A percentile compares a stretch with the other conserved stretches of the same genome.
Conservation (phyloP, 2,329 filamentous ascomycete genomes). For the Neonectria hederae region DNA sequence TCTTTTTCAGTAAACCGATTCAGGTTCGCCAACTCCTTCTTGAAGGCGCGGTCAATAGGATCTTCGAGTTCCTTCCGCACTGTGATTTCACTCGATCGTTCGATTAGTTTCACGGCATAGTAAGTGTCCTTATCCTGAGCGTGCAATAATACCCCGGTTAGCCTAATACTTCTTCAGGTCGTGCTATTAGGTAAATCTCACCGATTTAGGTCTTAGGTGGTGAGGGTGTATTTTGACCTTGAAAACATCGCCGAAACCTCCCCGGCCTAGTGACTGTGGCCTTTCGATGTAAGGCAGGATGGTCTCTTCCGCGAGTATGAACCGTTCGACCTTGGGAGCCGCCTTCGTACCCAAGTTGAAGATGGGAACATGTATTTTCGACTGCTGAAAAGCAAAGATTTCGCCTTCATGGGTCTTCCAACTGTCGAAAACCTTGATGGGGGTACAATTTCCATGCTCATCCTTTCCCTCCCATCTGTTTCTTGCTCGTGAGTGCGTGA, state of each 20-base stretch:
- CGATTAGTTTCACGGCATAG: background rate
- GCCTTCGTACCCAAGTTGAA: background rate
- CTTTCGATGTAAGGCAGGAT: background rate
- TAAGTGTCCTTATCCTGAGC: background rate
- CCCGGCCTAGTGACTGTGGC: background rate
- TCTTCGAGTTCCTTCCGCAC: background rate
- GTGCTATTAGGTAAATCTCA: background rate
- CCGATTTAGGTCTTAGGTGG: background rate
- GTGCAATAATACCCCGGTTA: too few species aligned
- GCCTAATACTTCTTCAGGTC: too few species aligned
- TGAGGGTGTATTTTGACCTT: background rate
- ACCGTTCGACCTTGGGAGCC: background rate
- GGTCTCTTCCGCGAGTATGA: background rate
- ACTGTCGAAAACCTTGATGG: background rate
- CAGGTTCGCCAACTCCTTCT: background rate
- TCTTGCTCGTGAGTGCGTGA: background rate
- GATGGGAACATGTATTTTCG: background rate
- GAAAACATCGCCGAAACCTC: background rate
- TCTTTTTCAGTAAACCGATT: conserved; percentile 2
- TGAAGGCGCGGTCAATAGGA: background rate
- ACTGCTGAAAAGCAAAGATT: background rate
- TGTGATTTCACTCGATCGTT: background rate
- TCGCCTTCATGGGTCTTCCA: background rate
- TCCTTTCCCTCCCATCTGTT: background rate
- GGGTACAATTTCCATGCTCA: background rate